Evolutionary conservation across 495 filamentous ascomycete genomes (phyloP).

Genomic region (Aspergillus avenaceus): DNA sequence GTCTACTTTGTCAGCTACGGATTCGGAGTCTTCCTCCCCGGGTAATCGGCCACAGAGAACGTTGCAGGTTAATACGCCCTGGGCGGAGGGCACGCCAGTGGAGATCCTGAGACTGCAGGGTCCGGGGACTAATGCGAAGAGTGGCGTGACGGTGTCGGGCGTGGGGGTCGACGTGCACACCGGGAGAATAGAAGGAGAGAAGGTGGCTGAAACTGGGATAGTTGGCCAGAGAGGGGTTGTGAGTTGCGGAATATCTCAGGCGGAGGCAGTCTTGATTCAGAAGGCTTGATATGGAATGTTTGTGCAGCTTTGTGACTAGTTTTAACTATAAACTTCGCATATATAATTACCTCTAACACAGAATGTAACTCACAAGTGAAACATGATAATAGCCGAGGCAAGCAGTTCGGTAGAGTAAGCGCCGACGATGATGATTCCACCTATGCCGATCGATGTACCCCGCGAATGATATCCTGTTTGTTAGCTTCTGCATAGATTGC

Average conservation of each 20-base stretch:
- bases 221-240: neutral
- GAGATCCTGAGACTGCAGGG: constrained; percentile 3
- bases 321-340: too few relatives aligned
- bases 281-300: neutral
- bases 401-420: too few relatives aligned
- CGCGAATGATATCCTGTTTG: too few relatives aligned
- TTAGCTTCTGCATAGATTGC: too few relatives aligned
- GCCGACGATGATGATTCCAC: too few relatives aligned
- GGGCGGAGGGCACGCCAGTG: neutral
- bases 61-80: neutral
- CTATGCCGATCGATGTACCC: too few relatives aligned
- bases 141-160: constrained; percentile 3
- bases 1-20: constrained; percentile 1
- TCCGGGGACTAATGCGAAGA: constrained; percentile 10
- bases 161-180: neutral
- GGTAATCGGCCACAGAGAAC: neutral
- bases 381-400: too few relatives aligned
- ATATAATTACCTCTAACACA: too few relatives aligned
- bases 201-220: too few relatives aligned
- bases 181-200: too few relatives aligned
- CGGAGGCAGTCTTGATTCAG: constrained; percentile 4
- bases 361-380: too few relatives aligned
- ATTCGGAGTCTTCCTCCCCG: neutral
- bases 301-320: too few relatives aligned
- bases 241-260: neutral